Percentiles rank a stretch among this genome's conserved stretches.
Evolutionary conservation across 2,329 filamentous ascomycete species (phyloP).

Genomic region (Nigrospora sphaerica): DNA sequence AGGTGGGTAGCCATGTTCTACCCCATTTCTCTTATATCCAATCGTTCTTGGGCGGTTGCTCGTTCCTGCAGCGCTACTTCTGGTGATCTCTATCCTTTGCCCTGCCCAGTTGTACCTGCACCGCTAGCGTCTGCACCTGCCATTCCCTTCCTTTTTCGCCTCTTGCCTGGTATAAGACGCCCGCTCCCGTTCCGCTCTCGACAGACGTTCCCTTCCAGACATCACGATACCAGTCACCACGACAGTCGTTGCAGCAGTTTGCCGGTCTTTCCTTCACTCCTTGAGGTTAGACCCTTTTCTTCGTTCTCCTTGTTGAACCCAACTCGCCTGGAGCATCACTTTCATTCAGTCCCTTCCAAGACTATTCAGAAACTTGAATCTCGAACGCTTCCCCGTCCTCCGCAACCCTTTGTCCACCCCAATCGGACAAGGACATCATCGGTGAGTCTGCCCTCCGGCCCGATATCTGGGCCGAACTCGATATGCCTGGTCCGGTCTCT

Average conservation of each 20-base stretch:
- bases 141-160: conserved; percentile 11
- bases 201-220: conserved; percentile 27
- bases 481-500: no score
- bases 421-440: neutral
- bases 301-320: conserved; percentile 17
- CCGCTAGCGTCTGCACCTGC: conserved; percentile 3
- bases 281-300: conserved; percentile 26
- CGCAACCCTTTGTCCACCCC: neutral
- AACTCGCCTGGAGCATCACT: conserved; percentile 34
- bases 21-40: conserved; percentile 24
- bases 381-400: neutral
- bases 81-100: conserved; percentile 10
- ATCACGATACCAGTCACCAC: conserved; percentile 18
- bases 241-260: conserved; percentile 18
- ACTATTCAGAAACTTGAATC: neutral
- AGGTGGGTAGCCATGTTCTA: conserved; percentile 20
- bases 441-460: neutral
- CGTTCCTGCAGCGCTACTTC: conserved; percentile 26
- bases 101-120: neutral
- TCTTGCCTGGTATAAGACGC: conserved; percentile 18
- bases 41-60: conserved; percentile 20
- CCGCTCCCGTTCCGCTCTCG: conserved; percentile 17
- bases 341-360: conserved; percentile 22
- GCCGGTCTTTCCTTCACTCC: conserved; percentile 24
- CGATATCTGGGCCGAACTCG: no score